Base-by-base conservation (phyloP, 1,139 yeast species). In the Taphrina populina region DNA sequence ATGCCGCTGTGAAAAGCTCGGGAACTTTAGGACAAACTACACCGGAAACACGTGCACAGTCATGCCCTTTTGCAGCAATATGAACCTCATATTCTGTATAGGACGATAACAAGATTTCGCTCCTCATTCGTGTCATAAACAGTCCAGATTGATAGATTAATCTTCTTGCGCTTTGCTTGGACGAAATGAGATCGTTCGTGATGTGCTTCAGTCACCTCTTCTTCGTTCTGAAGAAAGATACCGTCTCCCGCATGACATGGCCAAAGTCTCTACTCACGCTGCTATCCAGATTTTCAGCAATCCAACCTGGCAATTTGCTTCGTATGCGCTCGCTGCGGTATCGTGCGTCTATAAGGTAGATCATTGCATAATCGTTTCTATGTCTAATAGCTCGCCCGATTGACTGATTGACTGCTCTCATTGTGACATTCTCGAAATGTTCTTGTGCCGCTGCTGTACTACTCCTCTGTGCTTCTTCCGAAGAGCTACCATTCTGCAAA, bases 341-440 rank as follows among this genome's bases (percentile, higher is more conserved):
- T 57, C 97, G 72, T 36, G 70, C 69, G 66, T 92, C 98, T 8
- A 90, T 66, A 37, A 90, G 71, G 63, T 79, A 80, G 10, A 92
- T 84, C 13, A 80, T 76, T 0, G 97, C 83, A 65, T 85, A 88
- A 68, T 92, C 98, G 44, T 78, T 76, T 24, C 77, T 77, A 68
- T 90, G 96, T 59, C 98, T 74, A 35, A 90, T 90, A 19, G 96
- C 88, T 64, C 98, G 76, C n/a, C 97, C 98, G 17, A 92, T 83
- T 69, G 95, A 82, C 69, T 90, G 98, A 66, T 90, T 90, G 1
- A 90, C 88, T 0, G 96, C 85, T 58, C 92, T 78, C 95, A 92
- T 85, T 67, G 96, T 88, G 7, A 88, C 73, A 65, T 87, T 88
- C 63, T 88, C 96, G 64, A 86, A 84, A 64, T 80, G 88, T 41